These are phyloP conservation scores for Achaetomiella virescens DNA, from an alignment of 495 filamentous ascomycete genomes.

Conservation along the genomic window DNA sequence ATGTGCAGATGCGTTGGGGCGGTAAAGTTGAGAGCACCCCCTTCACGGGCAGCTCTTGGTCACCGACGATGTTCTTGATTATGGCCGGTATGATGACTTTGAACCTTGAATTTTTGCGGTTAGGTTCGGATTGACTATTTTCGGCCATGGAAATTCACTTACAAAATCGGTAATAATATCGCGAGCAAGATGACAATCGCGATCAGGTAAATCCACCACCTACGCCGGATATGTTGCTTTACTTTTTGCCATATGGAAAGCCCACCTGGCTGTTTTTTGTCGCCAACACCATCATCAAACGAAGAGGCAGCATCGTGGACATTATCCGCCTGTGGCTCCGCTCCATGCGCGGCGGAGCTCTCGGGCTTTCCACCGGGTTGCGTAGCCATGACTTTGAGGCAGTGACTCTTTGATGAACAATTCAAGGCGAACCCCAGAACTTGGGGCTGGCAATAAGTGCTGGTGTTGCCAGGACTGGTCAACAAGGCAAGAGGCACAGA, in stretches of 20 bases:
- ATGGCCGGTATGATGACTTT: slow-evolving; percentile 7
- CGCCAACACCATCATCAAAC: neutral
- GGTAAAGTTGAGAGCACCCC: slow-evolving; percentile 6
- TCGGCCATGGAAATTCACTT: neutral
- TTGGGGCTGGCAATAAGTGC: neutral
- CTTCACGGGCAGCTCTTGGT: slow-evolving; percentile 7
- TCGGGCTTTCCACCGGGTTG: neutral
- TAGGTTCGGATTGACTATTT: neutral
- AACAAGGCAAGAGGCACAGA: too few species aligned
- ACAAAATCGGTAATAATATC: slow-evolving; percentile 1
- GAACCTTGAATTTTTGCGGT: neutral
- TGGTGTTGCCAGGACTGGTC: too few species aligned
- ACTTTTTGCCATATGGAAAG: neutral
- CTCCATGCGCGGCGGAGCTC: neutral
- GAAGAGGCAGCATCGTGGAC: slow-evolving; percentile 1
- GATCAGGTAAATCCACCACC: slow-evolving; percentile 3
- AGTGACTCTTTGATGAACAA: neutral
- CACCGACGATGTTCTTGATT: slow-evolving; percentile 5
- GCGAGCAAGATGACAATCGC: slow-evolving; percentile 1
- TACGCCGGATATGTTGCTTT: slow-evolving; percentile 3
- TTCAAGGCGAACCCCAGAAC: neutral
- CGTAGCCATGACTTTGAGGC: neutral
- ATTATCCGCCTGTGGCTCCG: neutral
- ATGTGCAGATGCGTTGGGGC: neutral
- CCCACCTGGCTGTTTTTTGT: neutral